Conservation (phyloP, 2,329 filamentous ascomycete genomes). For the Simplicillium sp. region DNA sequence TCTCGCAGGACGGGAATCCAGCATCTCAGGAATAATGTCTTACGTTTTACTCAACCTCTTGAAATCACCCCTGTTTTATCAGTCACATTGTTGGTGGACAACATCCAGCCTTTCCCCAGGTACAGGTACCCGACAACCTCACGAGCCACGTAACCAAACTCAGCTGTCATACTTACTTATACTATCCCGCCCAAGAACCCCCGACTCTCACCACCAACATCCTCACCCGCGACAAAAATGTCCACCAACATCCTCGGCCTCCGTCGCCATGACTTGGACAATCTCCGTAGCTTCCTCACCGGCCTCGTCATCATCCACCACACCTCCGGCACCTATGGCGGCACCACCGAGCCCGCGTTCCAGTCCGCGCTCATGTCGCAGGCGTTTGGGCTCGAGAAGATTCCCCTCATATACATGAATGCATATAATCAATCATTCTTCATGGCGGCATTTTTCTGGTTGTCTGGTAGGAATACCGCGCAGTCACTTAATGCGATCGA, state of each 20-base stretch:
- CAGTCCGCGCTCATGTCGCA: not conserved
- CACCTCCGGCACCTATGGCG: conserved; percentile 11
- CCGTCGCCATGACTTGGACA: conserved; percentile 10
- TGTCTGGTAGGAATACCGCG: conserved; percentile 5
- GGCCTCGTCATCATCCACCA: conserved; percentile 12
- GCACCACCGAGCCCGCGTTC: conserved; percentile 3
- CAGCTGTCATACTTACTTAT: too few species aligned
- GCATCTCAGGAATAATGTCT: too few species aligned
- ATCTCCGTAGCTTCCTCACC: conserved; percentile 9
- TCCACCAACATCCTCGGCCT: conserved; percentile 3
- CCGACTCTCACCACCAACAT: too few species aligned
- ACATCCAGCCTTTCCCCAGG: too few species aligned
- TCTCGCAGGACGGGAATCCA: too few species aligned
- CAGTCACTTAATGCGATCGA: conserved; percentile 6
- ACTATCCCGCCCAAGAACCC: too few species aligned
- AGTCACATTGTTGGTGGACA: too few species aligned
- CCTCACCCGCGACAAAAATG: too few species aligned
- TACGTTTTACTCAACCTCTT: too few species aligned
- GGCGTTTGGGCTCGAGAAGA: not conserved
- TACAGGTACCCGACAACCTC: too few species aligned
- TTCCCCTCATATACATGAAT: conserved; percentile 9
- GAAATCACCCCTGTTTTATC: too few species aligned
- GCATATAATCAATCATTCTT: conserved; percentile 8
- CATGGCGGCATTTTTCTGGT: conserved; percentile 7
- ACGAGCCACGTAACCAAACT: too few species aligned